These are phyloP conservation scores for Thymus quinquecostatus DNA, from an alignment of 257 asterid genomes.

Conservation along the genomic window DNA sequence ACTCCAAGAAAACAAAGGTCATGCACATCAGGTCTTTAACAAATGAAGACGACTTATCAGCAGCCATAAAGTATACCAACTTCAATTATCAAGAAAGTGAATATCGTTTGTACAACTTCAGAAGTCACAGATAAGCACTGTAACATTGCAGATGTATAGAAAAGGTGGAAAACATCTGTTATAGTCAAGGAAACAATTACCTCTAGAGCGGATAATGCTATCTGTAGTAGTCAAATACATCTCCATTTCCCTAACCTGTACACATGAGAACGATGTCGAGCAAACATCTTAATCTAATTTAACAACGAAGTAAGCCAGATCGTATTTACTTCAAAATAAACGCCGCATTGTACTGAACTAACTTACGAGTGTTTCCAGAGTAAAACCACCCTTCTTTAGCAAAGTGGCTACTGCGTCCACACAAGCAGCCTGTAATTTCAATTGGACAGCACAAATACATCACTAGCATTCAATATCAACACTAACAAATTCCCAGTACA, in stretches of 20 bases:
- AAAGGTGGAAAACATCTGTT: neutral
- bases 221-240: slow-evolving; percentile 92
- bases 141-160: neutral
- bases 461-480: neutral
- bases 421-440: slow-evolving; percentile 62
- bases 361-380: slow-evolving; percentile 70
- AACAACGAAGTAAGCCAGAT: neutral
- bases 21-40: neutral
- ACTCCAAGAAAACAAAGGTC: neutral
- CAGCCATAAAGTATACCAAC: slow-evolving; percentile 12
- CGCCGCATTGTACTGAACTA: neutral
- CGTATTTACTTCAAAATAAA: neutral
- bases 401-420: slow-evolving; percentile 63
- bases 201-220: slow-evolving; percentile 73
- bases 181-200: slow-evolving; percentile 40
- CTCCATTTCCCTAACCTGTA: slow-evolving; percentile 88
- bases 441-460: slow-evolving; percentile 21
- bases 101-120: slow-evolving; percentile 1
- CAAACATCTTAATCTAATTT: neutral
- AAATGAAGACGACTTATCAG: slow-evolving; percentile 15
- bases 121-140: slow-evolving; percentile 4
- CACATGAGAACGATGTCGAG: neutral
- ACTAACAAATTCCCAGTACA: neutral
- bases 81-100: neutral
- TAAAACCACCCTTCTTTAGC: slow-evolving; percentile 61